Conservation (phyloP, 2,329 filamentous ascomycete genomes). For the Penicillium expansum region DNA sequence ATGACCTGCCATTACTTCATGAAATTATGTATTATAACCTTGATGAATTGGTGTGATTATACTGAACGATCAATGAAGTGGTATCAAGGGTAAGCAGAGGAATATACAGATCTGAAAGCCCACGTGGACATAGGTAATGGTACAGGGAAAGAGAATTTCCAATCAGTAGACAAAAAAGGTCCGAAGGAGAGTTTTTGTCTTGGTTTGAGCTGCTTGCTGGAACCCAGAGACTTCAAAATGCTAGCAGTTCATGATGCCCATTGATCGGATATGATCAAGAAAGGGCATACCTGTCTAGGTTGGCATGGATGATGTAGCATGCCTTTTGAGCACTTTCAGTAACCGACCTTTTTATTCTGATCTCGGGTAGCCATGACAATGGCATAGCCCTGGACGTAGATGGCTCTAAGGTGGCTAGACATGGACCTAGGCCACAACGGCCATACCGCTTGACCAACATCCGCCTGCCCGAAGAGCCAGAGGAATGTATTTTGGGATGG, state of each 20-base stretch:
- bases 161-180: neutral
- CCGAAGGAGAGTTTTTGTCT: neutral
- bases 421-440: too few relatives aligned
- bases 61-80: neutral
- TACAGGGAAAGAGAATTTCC: neutral
- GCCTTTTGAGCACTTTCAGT: neutral
- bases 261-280: neutral
- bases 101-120: conserved; percentile 4
- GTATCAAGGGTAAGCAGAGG: neutral
- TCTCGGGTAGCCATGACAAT: neutral
- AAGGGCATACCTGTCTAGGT: neutral
- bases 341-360: neutral
- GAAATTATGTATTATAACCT: conserved; percentile 10
- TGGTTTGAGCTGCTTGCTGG: neutral
- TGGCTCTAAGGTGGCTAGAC: neutral
- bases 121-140: neutral
- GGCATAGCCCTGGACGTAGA: neutral
- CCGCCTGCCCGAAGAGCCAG: neutral
- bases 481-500: neutral
- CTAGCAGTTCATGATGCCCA: neutral
- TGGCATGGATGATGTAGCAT: neutral
- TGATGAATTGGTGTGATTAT: conserved; percentile 1
- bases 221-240: neutral
- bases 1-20: conserved; percentile 11
- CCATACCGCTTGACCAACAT: neutral